Conservation (phyloP, 164 flowering plant species). For the Nelumbo lutea region DNA sequence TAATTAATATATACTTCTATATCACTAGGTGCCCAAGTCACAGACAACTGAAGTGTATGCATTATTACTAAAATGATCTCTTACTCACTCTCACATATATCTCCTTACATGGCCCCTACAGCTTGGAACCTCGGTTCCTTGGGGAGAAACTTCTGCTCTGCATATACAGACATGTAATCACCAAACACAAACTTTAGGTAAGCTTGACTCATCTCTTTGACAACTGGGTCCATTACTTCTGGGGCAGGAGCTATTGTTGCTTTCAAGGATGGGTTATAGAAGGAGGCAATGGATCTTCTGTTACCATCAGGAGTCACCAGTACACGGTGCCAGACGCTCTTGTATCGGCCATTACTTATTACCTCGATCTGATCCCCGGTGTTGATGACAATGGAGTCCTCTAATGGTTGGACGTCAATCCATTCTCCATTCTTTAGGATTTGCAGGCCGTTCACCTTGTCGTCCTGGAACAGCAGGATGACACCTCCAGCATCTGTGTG, state of each 20-base stretch:
- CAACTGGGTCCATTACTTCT: slow-evolving; percentile 30
- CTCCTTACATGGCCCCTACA: slow-evolving; percentile 37
- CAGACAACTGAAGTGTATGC: not conserved
- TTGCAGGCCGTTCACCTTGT: slow-evolving; percentile 67
- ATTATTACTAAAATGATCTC: not conserved
- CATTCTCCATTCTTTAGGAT: slow-evolving; percentile 73
- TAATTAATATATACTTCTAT: not conserved
- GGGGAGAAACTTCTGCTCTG: slow-evolving; percentile 74
- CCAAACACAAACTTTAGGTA: slow-evolving; percentile 83
- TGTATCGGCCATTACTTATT: slow-evolving; percentile 78
- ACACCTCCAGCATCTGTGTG: slow-evolving; percentile 66
- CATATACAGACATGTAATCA: slow-evolving; percentile 82
- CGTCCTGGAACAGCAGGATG: slow-evolving; percentile 86
- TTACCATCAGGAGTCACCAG: slow-evolving; percentile 48
- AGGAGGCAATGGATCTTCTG: slow-evolving; percentile 81
- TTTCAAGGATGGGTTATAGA: slow-evolving; percentile 70
- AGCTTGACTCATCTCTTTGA: slow-evolving; percentile 15
- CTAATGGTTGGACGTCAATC: slow-evolving; percentile 81
- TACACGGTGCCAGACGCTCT: slow-evolving; percentile 87
- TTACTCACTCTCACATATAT: not conserved
- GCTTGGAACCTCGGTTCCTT: slow-evolving; percentile 91
- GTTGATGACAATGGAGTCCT: slow-evolving; percentile 80
- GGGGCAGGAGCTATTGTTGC: slow-evolving; percentile 83
- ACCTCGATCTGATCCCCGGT: slow-evolving; percentile 93
- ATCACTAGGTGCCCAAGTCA: not conserved